Percentiles rank a stretch among this genome's conserved stretches.
These are phyloP conservation scores for Rhododendron ferrugineum DNA, from an alignment of 148 eudicot genomes.

Conservation along the genomic window DNA sequence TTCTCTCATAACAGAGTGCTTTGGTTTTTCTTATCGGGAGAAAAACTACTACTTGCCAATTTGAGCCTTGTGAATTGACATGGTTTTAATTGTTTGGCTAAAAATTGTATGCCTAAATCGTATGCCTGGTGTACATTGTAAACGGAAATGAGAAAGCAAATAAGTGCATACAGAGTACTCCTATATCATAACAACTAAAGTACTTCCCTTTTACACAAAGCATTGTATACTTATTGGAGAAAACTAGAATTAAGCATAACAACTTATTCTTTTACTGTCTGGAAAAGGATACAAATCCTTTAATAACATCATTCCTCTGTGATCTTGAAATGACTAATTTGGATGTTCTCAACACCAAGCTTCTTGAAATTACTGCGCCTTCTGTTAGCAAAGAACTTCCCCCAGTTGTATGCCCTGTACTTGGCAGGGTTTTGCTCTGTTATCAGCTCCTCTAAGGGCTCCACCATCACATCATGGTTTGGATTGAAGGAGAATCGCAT, in stretches of 20 bases:
- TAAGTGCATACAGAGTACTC: background rate
- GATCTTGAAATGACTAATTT: conserved; percentile 42
- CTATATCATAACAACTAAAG: too few relatives aligned
- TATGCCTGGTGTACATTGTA: too few relatives aligned
- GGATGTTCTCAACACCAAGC: conserved; percentile 56
- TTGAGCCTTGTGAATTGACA: too few relatives aligned
- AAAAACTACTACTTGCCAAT: too few relatives aligned
- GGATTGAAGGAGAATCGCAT: conserved; percentile 55
- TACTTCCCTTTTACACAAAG: background rate
- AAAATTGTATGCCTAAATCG: too few relatives aligned
- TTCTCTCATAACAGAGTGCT: too few relatives aligned
- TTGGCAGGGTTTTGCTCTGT: conserved; percentile 36
- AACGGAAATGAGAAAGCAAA: too few relatives aligned
- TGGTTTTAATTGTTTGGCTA: too few relatives aligned
- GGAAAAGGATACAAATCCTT: background rate
- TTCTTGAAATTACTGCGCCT: conserved; percentile 59
- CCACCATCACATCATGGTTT: conserved; percentile 39
- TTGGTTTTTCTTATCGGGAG: too few relatives aligned
- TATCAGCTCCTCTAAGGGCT: conserved; percentile 50
- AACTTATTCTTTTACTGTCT: background rate
- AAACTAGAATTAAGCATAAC: background rate
- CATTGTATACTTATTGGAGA: background rate
- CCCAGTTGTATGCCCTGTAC: conserved; percentile 51
- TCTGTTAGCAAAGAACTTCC: conserved; percentile 42
- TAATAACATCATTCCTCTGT: background rate